Evolutionary conservation across 805 yeast genomes (phyloP).

Genomic region (Kuraishia floccosa): DNA sequence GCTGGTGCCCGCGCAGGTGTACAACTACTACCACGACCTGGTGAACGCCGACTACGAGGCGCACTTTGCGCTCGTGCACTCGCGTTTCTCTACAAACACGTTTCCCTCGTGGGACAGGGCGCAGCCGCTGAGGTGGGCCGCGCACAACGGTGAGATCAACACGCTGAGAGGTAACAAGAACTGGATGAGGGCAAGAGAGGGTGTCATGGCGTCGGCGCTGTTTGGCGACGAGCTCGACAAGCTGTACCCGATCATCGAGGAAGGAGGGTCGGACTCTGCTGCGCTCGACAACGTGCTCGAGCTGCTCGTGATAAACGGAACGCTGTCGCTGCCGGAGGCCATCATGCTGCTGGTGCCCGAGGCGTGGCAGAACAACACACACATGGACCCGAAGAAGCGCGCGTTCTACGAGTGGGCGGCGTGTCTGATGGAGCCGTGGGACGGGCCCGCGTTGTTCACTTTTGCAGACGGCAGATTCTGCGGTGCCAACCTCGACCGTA

Average conservation of each 20-base stretch:
- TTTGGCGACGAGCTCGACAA: slow-evolving; percentile 90
- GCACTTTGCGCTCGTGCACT: slow-evolving; percentile 92
- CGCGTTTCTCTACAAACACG: slow-evolving; percentile 95
- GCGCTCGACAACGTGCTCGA: slow-evolving; percentile 95
- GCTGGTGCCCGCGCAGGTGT: slow-evolving; percentile 92
- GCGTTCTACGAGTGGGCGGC: slow-evolving; percentile 99
- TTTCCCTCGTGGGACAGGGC: slow-evolving; percentile 99
- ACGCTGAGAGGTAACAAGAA: slow-evolving; percentile 96
- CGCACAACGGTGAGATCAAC: slow-evolving; percentile 98
- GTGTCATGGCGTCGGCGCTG: slow-evolving; percentile 79
- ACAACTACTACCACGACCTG: slow-evolving; percentile 87
- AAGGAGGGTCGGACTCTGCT: slow-evolving; percentile 98
- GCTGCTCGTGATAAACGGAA: slow-evolving; percentile 84
- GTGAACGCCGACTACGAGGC: slow-evolving; percentile 87
- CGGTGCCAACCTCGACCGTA: slow-evolving; percentile 96
- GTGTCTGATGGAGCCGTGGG: slow-evolving; percentile 99
- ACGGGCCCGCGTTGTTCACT: slow-evolving; percentile 95
- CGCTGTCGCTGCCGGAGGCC: slow-evolving; percentile 88
- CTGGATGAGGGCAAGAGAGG: slow-evolving; percentile 99
- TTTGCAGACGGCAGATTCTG: slow-evolving; percentile 97
- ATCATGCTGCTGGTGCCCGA: slow-evolving; percentile 96
- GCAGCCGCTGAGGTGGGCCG: slow-evolving; percentile 94
- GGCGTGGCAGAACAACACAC: slow-evolving; percentile 87
- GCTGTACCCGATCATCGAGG: slow-evolving; percentile 91
- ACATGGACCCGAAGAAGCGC: slow-evolving; percentile 82